phyloP scores from a whole-genome alignment of 2,329 filamentous ascomycete species.

The Claviceps purpurea region DNA sequence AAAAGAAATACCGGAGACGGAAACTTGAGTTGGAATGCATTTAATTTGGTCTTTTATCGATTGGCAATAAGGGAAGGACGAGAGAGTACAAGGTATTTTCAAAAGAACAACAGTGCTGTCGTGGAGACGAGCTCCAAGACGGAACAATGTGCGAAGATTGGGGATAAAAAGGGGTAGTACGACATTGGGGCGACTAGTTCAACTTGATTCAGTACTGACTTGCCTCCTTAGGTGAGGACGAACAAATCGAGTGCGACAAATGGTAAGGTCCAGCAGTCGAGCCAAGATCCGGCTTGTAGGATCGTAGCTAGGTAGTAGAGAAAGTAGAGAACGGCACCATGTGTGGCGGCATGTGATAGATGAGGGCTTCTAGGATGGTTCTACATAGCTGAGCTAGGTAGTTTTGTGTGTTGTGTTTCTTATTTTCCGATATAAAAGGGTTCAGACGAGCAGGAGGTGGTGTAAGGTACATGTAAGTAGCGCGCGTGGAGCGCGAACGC shows the following conservation, averaged over 20 bases:
- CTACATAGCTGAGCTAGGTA: slow-evolving; percentile 3
- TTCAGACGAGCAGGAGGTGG: neutral
- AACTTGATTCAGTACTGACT: neutral
- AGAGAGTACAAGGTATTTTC: neutral
- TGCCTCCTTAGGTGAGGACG: neutral
- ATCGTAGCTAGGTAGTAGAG: neutral
- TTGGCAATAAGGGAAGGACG: neutral
- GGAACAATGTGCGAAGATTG: neutral
- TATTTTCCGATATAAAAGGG: neutral
- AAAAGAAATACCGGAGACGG: neutral
- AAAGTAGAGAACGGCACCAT: neutral
- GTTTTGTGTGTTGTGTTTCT: neutral
- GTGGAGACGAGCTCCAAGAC: neutral
- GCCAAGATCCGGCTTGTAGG: neutral
- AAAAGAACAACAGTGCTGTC: neutral
- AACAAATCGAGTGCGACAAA: neutral
- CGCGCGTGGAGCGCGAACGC: no score
- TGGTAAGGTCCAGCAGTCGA: neutral
- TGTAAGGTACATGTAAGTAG: no score
- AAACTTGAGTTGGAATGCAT: neutral
- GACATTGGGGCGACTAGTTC: no score
- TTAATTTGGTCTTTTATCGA: neutral
- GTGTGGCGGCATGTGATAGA: slow-evolving; percentile 3
- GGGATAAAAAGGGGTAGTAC: neutral
- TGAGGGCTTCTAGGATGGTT: slow-evolving; percentile 1